Conservation (phyloP, 1,284 basidiomycete genomes). For the Dichomitus squalens region DNA sequence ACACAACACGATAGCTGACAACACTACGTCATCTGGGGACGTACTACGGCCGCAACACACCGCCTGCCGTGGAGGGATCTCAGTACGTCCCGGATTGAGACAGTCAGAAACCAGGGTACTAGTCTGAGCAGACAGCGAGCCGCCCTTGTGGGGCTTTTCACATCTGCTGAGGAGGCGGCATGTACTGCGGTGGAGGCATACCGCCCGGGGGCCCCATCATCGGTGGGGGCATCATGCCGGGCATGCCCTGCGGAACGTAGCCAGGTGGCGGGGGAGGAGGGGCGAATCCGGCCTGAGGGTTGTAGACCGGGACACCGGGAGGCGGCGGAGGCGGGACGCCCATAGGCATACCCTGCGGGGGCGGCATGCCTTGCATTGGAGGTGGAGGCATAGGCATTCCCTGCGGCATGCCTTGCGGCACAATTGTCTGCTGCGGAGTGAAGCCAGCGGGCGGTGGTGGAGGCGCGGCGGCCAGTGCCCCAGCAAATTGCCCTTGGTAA, state of each 20-base stretch:
- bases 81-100: neutral
- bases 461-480: slow-evolving; percentile 72
- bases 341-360: slow-evolving; percentile 31
- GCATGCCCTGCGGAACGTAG: slow-evolving; percentile 46
- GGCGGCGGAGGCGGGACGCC: slow-evolving; percentile 20
- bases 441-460: slow-evolving; percentile 69
- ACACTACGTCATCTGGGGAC: neutral
- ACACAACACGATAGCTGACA: neutral
- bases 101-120: neutral
- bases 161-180: slow-evolving; percentile 17
- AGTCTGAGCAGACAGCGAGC: neutral
- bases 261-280: slow-evolving; percentile 66
- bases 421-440: slow-evolving; percentile 65
- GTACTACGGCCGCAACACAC: neutral
- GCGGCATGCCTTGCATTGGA: slow-evolving; percentile 46
- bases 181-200: slow-evolving; percentile 21
- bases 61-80: neutral
- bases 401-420: slow-evolving; percentile 45
- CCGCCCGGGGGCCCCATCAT: slow-evolving; percentile 34
- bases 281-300: slow-evolving; percentile 45
- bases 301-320: slow-evolving; percentile 48
- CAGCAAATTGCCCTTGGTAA: slow-evolving; percentile 89
- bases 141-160: neutral
- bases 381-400: slow-evolving; percentile 36
- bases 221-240: slow-evolving; percentile 31